Conservation (phyloP, 257 asterid genomes). For the Solanum neorickii region DNA sequence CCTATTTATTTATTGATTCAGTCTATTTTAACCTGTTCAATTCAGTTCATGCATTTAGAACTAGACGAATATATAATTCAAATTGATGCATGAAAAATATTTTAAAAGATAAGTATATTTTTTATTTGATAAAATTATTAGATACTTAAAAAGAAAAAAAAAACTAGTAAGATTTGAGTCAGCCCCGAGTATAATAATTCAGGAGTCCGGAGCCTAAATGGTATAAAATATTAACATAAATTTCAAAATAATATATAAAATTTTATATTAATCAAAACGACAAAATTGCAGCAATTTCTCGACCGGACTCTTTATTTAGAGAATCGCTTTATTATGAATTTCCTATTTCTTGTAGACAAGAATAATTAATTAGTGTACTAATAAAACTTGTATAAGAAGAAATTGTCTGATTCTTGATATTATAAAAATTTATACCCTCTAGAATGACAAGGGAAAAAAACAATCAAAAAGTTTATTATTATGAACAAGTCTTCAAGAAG, state of each 20-base stretch:
- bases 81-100: neutral
- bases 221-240: too few species aligned
- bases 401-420: neutral
- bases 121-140: too few species aligned
- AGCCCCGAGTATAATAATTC: neutral
- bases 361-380: neutral
- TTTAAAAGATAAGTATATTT: too few species aligned
- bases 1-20: neutral
- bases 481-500: neutral
- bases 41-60: neutral
- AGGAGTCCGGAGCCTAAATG: too few species aligned
- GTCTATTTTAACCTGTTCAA: fast-evolving
- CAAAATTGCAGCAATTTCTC: too few species aligned
- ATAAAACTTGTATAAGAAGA: neutral
- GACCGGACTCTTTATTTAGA: neutral
- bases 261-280: too few species aligned
- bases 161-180: neutral
- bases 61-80: neutral
- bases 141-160: neutral
- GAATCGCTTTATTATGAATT: neutral
- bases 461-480: neutral
- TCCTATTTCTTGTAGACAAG: neutral
- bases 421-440: neutral
- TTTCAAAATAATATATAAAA: too few species aligned
- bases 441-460: neutral